These are phyloP conservation scores for Aspergillus ibericus DNA, from an alignment of 2,329 filamentous ascomycete genomes.

Conservation along the genomic window DNA sequence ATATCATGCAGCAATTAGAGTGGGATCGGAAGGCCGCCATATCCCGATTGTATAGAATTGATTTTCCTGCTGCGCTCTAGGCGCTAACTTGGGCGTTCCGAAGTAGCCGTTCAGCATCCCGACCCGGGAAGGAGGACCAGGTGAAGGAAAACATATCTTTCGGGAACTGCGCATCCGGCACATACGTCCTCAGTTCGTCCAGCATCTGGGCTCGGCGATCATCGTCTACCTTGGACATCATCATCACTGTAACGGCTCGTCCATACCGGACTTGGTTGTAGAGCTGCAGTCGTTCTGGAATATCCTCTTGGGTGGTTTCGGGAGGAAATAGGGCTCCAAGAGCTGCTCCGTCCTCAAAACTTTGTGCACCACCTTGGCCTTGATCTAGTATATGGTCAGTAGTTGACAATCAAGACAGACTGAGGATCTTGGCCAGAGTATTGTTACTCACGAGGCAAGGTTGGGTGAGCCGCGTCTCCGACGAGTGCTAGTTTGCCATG, in stretches of 20 bases:
- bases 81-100: not conserved
- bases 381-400: conserved; percentile 29
- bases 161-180: conserved; percentile 14
- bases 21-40: no score
- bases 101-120: conserved; percentile 1
- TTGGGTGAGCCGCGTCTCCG: conserved; percentile 25
- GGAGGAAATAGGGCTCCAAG: conserved; percentile 31
- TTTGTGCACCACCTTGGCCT: conserved; percentile 41
- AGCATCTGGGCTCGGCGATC: conserved; percentile 15
- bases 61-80: not conserved
- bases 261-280: conserved; percentile 20
- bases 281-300: conserved; percentile 13
- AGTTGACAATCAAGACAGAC: conserved; percentile 9
- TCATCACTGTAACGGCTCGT: conserved; percentile 22
- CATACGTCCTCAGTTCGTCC: conserved; percentile 13
- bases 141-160: conserved; percentile 12
- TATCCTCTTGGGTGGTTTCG: conserved; percentile 13
- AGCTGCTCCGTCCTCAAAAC: conserved; percentile 39
- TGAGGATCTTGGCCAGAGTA: no score
- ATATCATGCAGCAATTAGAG: no score
- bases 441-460: conserved; percentile 15
- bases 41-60: no score
- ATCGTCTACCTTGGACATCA: conserved; percentile 20
- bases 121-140: conserved; percentile 10
- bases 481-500: conserved; percentile 20